Percentiles rank a stretch among this genome's conserved stretches.
These are phyloP conservation scores for Vigna radiata DNA, from an alignment of 306 rosid genomes.

Conservation along the genomic window DNA sequence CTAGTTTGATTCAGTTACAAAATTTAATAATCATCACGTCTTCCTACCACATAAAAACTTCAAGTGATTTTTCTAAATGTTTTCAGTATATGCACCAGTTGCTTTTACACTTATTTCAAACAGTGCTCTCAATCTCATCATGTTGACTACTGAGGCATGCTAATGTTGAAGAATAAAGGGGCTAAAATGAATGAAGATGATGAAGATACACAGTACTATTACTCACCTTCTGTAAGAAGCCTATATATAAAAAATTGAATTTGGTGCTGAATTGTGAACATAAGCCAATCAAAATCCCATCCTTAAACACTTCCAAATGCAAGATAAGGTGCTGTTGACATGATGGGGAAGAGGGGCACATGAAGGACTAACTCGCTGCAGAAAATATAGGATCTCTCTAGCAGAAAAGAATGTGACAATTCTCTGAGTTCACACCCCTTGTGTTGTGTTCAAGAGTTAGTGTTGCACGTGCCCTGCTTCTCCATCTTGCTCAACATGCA, in stretches of 20 bases:
- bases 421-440: constrained; percentile 5
- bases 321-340: constrained; percentile 71
- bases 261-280: constrained; percentile 1
- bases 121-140: constrained; percentile 26
- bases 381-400: not conserved
- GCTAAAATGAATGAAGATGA: not conserved
- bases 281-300: constrained; percentile 27
- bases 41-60: not conserved
- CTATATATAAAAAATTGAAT: constrained; percentile 6
- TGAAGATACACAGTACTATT: not conserved
- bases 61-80: not conserved
- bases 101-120: not conserved
- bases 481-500: constrained; percentile 95
- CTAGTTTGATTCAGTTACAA: not conserved
- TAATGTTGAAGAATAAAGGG: constrained; percentile 25
- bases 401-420: constrained; percentile 36
- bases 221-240: constrained; percentile 45
- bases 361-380: constrained; percentile 76
- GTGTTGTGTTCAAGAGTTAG: constrained; percentile 59
- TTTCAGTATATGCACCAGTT: not conserved
- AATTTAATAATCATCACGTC: not conserved
- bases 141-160: constrained; percentile 8
- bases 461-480: constrained; percentile 99
- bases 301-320: constrained; percentile 45
- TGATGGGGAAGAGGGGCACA: constrained; percentile 99